These are phyloP conservation scores for Tolypocladium ovalisporum DNA, from an alignment of 2,329 filamentous ascomycete species.

Conservation along the genomic window DNA sequence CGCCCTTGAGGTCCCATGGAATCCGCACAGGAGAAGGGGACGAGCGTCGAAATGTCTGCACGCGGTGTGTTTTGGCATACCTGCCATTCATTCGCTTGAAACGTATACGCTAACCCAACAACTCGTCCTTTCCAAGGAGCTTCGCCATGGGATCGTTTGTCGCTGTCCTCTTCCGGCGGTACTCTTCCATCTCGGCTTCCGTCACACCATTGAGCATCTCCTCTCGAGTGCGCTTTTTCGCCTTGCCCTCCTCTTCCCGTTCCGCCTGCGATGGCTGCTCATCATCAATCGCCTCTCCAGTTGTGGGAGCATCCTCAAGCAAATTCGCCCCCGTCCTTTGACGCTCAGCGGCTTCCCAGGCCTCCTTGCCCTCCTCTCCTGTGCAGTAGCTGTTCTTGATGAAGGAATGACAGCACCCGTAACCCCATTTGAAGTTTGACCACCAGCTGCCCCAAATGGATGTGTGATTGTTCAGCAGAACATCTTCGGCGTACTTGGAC, in stretches of 20 bases:
- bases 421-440: slow-evolving; percentile 91
- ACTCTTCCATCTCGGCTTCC: slow-evolving; percentile 79
- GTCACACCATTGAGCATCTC: slow-evolving; percentile 70
- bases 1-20: not conserved
- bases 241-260: slow-evolving; percentile 17
- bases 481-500: slow-evolving; percentile 86
- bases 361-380: slow-evolving; percentile 73
- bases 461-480: slow-evolving; percentile 82
- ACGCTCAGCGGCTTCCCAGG: slow-evolving; percentile 65
- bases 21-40: not conserved
- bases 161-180: slow-evolving; percentile 62
- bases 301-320: slow-evolving; percentile 20
- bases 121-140: slow-evolving; percentile 62
- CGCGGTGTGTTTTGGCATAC: not conserved
- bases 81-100: not conserved
- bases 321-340: slow-evolving; percentile 38
- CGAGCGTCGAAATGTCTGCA: not conserved
- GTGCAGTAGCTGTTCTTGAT: slow-evolving; percentile 98
- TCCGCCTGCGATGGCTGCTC: slow-evolving; percentile 18
- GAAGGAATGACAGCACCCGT: slow-evolving; percentile 85
- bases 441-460: slow-evolving; percentile 97
- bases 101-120: slow-evolving; percentile 29
- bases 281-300: slow-evolving; percentile 10
- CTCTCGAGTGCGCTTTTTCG: slow-evolving; percentile 63
- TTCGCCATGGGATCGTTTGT: slow-evolving; percentile 82